phyloP scores from a whole-genome alignment of 805 yeast species.

The Nakazawaea laoshanensis region DNA sequence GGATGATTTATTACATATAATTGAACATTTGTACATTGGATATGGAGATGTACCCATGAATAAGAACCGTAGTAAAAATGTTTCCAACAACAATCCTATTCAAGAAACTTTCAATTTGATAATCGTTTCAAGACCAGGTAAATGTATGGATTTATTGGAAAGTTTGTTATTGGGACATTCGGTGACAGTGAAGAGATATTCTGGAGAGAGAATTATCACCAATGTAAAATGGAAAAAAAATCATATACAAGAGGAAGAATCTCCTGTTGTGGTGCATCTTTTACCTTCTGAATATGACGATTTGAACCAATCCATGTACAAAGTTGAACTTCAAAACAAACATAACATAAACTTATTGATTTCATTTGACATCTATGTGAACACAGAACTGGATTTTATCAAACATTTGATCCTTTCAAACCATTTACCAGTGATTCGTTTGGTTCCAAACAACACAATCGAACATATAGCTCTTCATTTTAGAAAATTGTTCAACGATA shows the following conservation, averaged over 20 bases:
- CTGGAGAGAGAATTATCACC: conserved; percentile 42
- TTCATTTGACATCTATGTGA: conserved; percentile 23
- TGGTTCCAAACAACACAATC: conserved; percentile 72
- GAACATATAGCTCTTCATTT: conserved; percentile 68
- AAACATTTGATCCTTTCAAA: conserved; percentile 9
- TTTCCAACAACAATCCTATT: conserved; percentile 16
- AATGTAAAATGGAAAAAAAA: conserved; percentile 19
- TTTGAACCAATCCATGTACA: conserved; percentile 12
- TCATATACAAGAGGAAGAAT: conserved; percentile 11
- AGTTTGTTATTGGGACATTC: conserved; percentile 60
- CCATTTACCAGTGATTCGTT: conserved; percentile 39
- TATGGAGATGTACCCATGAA: conserved; percentile 22
- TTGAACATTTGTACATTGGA: conserved; percentile 29
- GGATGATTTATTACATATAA: conserved; percentile 50
- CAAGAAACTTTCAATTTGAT: conserved; percentile 42
- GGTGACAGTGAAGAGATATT: conserved; percentile 46
- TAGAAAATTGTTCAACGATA: conserved; percentile 20
- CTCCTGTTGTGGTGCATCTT: conserved; percentile 27
- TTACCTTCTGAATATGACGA: conserved; percentile 27
- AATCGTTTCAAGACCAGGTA: conserved; percentile 60
- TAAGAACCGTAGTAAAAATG: background rate
- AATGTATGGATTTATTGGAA: conserved; percentile 64
- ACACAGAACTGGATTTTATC: conserved; percentile 13
- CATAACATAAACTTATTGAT: conserved; percentile 19
- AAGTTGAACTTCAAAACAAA: conserved; percentile 3